Evolutionary conservation across 2,329 filamentous ascomycete species (phyloP), one percentile per base, ranked within the genome.

Genomic region (Corniculantispora saksenae): DNA sequence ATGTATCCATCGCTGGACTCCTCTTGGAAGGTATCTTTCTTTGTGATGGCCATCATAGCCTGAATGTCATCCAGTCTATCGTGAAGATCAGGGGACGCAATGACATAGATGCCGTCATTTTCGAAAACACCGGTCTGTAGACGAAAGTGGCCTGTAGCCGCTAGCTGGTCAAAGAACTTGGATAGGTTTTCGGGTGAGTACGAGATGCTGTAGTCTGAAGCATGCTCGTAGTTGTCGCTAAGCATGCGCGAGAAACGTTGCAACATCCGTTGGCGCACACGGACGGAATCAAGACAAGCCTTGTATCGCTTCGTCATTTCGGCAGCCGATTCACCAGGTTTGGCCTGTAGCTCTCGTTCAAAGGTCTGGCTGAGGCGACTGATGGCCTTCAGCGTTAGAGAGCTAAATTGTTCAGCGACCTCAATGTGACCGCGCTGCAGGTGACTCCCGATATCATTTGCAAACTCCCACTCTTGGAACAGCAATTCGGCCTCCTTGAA

Each of bases 281-380:
- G 93, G 25, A 98, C 96, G 0, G 95, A 98, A 76, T 99, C 95
- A 2, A 99, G 82, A 68, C 94, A 93, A 67, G 93, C 91, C 79
- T 97, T 98, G 82, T 98, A 99, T 54, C 95, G 88, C 80, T 97
- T 97, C 77, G 95, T 96, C 91, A 97, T 97, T 68, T 97, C 94
- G 10, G 87, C 81, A 1, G 90, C 87, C 64, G 90, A 91, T 78
- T 98, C 94, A 70, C 93, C 93, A 1, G 92, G 89, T 70, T 92
- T 91, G 64, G 90, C 87, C 69, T 94, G 91, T 59, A 98, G 83
- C 76, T 99, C 95, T 71, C 89, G 90, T 76, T 98, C 95, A 71
- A 98, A 99, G 21, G 95, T 95, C 67, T 89, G 86, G 73, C 92
- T 97, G 61, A 99, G 83, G 58, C 95, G 90, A 70, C 91, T 91